Evolutionary conservation across 805 yeast species (phyloP), one percentile per base, ranked within the genome.

Genomic region (Nakazawaea peltata): DNA sequence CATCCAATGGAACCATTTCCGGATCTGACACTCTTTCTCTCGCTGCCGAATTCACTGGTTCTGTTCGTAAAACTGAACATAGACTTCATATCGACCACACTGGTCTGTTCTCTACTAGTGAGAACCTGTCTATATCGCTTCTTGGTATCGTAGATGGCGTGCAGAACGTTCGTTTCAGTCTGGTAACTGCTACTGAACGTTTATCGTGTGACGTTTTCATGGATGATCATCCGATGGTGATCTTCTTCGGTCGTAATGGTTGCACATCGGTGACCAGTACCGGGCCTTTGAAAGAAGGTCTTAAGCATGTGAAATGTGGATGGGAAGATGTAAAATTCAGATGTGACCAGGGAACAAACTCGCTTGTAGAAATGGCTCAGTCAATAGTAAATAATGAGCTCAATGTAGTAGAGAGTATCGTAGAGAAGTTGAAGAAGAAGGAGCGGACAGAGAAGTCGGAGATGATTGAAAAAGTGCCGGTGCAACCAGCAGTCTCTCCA

Each of bases 361-460:
- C 40, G n/a, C 43, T 53, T 11, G 26, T 43, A 3, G 17, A 30
- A 10, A 45, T 49, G 1, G 22, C 57, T 10, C 48, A 49, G 13
- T 25, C 43, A 2, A 26, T 57, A 13, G 19, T 39, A 6, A 37
- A 45, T 11, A 28, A 48, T 21, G 63, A 59, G 21, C 40, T 45
- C 26, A 43, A 41, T 10, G 35, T 45, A 8, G 34, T 55, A 6
- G 23, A 33, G 14, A n/a, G 13, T 12, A n/a, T 25, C 13, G 27
- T 25, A n/a, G 18, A 17, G 5, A 10, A 18, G 2, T 4, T 23
- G 19, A 5, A 26, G 2, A 23, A 4, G 19, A 14, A n/a, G 13
- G 17, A 30, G 12, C n/a, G n/a, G n/a, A n/a, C n/a, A n/a, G n/a
- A n/a, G n/a, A n/a, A n/a, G n/a, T 18, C 26, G 19, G 24, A 19